Evolutionary conservation across 331 rosid species (phyloP).

Genomic region (Acacia concinna): DNA sequence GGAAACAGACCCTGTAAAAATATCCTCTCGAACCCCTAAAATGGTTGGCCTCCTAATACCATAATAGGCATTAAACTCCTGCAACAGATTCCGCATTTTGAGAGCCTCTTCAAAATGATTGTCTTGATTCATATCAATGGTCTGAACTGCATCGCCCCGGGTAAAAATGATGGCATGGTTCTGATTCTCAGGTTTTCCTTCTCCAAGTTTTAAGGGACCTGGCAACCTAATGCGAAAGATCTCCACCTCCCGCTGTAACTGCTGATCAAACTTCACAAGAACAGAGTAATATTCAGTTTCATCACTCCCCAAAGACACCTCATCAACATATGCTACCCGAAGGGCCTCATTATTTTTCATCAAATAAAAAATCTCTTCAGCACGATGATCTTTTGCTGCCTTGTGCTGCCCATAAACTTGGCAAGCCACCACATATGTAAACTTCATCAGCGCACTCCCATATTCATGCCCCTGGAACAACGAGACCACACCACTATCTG

Average conservation of each 20-base stretch:
- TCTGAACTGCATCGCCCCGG: constrained; percentile 90
- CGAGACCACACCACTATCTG: constrained; percentile 49
- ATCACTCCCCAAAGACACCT: constrained; percentile 62
- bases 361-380: constrained; percentile 77
- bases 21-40: constrained; percentile 90
- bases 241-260: constrained; percentile 71
- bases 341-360: constrained; percentile 93
- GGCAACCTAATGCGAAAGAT: constrained; percentile 83
- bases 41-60: constrained; percentile 87
- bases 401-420: constrained; percentile 86
- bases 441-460: constrained; percentile 87
- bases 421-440: constrained; percentile 86
- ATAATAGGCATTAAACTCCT: constrained; percentile 60
- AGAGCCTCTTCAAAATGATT: constrained; percentile 95
- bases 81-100: constrained; percentile 88
- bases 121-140: constrained; percentile 99
- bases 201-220: constrained; percentile 91
- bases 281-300: constrained; percentile 84
- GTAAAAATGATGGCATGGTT: constrained; percentile 96
- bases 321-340: constrained; percentile 91
- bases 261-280: constrained; percentile 90
- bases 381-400: constrained; percentile 66
- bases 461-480: constrained; percentile 71
- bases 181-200: constrained; percentile 98
- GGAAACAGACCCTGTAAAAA: constrained; percentile 95